phyloP scores from a whole-genome alignment of 129 eudicot species.

The Flaveria trinervia region DNA sequence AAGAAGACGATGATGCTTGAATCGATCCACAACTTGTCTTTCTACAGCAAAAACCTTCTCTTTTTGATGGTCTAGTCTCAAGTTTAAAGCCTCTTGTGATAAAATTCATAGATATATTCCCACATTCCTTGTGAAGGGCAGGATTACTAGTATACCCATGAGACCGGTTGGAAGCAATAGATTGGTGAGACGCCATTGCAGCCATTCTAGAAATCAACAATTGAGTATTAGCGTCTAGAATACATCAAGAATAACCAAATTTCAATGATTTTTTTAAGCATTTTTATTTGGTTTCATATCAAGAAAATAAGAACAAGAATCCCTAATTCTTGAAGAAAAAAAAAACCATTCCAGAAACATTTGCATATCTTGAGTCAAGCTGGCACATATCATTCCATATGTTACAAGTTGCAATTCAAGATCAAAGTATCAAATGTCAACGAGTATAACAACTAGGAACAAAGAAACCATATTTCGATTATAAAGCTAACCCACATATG shows the following conservation, averaged over 20 bases:
- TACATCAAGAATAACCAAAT: slow-evolving; percentile 8
- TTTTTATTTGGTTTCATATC: neutral
- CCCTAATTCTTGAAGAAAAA: no score
- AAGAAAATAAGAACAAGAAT: neutral
- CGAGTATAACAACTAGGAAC: neutral
- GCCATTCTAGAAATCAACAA: slow-evolving; percentile 61
- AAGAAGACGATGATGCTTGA: slow-evolving; percentile 61
- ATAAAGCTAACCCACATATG: neutral
- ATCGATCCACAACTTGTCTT: slow-evolving; percentile 47
- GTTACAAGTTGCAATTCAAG: slow-evolving; percentile 6
- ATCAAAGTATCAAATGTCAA: slow-evolving; percentile 8
- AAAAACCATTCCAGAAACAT: no score
- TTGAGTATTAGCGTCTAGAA: slow-evolving; percentile 11
- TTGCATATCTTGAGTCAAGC: no score
- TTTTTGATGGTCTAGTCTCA: slow-evolving; percentile 36
- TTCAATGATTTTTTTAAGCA: neutral
- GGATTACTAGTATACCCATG: slow-evolving; percentile 49
- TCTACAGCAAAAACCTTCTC: slow-evolving; percentile 36
- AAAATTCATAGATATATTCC: slow-evolving; percentile 43
- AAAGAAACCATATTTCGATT: neutral
- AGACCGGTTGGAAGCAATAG: slow-evolving; percentile 52
- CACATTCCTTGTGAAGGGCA: slow-evolving; percentile 42
- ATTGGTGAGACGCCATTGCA: slow-evolving; percentile 57
- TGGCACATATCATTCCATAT: neutral
- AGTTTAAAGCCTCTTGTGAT: slow-evolving; percentile 45